Evolutionary conservation across 257 asterid genomes (phyloP), one percentile per base, ranked within the genome.

Genomic region (Plectranthus barbatus): DNA sequence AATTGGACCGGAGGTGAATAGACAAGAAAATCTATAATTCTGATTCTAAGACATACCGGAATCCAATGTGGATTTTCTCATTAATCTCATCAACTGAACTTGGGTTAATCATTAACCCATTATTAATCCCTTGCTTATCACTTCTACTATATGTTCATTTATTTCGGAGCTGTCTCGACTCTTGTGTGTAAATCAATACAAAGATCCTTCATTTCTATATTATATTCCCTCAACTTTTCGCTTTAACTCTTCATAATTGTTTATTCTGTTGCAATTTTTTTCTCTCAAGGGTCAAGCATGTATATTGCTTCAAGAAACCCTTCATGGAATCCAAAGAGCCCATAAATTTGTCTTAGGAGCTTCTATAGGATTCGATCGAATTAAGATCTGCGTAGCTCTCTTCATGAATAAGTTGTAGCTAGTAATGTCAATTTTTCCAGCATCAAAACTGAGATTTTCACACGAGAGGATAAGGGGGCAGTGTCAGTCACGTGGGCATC

Each of bases 31-130:
- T 68, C 72, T 29, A 29, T 42, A 68, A 29, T 34, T 66, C 67
- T 53, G 71, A 68, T 48, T 52, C 51, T 62, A 19, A 42, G 68
- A 65, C 74, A 65, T 46, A 34, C 36, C 77, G 36, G 60, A 70
- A 70, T 74, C 82, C 82, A 67, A 74, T 58, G 48, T 70, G 44
- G 83, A 76, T 72, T 59, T 68, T 3, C 26, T 39, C 64, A 54
- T 9, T 58, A 64, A 70, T 73, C 65, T 39, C 15, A 73, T 77
- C 61, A 70, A 62, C 56, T 66, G 74, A 73, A 77, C 79, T 73
- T 62, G 71, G 31, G 72, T 42, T 68, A 36, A 58, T 64, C 56
- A 71, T 63, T 53, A 47, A 62, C 61, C 42, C 50, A 62, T 56
- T 34, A 51, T 64, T n/a, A 31, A 29, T 15, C 37, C 46, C 6